Evolutionary conservation across 2,329 filamentous ascomycete species (phyloP).

Genomic region (Penicillium sp.): DNA sequence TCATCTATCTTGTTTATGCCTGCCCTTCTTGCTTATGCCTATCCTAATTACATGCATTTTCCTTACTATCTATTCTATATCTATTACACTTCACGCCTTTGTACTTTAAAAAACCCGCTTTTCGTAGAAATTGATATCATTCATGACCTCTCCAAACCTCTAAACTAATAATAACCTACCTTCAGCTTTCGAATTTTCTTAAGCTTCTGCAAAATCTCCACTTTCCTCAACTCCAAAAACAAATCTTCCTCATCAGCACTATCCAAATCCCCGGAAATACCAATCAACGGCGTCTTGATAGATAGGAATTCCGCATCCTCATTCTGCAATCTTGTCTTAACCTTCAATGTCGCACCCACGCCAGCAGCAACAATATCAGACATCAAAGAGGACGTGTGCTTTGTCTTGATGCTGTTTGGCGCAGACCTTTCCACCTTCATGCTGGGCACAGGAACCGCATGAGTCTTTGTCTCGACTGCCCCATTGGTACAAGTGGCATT

Average conservation of each 20-base stretch:
- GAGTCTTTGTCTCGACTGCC: neutral
- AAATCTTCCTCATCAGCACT: constrained; percentile 39
- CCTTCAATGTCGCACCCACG: constrained; percentile 1
- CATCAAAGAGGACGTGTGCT: neutral
- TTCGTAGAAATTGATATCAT: neutral
- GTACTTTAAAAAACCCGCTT: neutral
- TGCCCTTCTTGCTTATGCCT: neutral
- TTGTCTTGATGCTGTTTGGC: neutral
- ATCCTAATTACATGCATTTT: neutral
- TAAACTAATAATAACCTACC: constrained; percentile 14
- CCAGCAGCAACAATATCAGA: constrained; percentile 13
- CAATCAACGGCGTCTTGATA: constrained; percentile 17
- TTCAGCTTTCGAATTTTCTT: constrained; percentile 32
- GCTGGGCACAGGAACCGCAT: neutral
- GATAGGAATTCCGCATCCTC: constrained; percentile 16
- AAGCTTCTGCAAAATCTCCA: constrained; percentile 37
- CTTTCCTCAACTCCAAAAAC: constrained; percentile 34
- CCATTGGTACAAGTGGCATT: neutral
- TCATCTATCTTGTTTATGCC: neutral
- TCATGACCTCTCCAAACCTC: neutral
- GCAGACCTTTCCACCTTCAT: neutral
- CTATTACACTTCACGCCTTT: neutral
- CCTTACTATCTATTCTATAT: neutral
- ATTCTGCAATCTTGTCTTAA: constrained; percentile 10
- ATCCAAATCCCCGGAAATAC: constrained; percentile 29